Base-by-base conservation (phyloP, 2,329 filamentous ascomycete species). In the Chrysoporthe cubensis region DNA sequence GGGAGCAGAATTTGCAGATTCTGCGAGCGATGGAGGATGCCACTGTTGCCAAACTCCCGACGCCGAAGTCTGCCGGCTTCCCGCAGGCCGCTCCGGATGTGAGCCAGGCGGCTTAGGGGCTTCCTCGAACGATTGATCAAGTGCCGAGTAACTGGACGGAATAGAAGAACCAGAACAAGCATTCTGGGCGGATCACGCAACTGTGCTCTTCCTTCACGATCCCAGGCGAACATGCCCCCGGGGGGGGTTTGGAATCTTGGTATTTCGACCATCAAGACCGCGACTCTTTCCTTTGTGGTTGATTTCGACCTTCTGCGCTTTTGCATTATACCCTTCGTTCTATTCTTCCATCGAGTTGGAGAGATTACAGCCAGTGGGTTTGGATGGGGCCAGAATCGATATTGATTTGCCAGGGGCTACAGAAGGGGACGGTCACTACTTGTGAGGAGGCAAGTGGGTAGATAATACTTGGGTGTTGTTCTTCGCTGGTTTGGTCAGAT, bases 1-100 rank as follows among this genome's bases (percentile, higher is more conserved):
- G 64, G 58, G 69, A 70, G 63, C 69, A 70, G 32, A 69, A 69
- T 18, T 48, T 69, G 11, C 65, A 58, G 18, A 64, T 70, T 14
- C 42, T 70, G 6, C 65, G 62, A 26, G 54, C 48, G 37, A 67
- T 70, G 67, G 69, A 69, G 64, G 69, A 70, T 46, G 58, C 62
- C 26, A 66, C 68, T 18, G 64, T 63, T 58, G 66, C 66, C 46
- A 67, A 63, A 48, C 57, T 66, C 21, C 67, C 63, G 56, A 61
- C 59, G 16, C 59, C 59, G 14, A 48, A 48, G 14, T 48, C 26
- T n/a, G 42, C 59, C 21, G 26, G 6, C 8, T 61, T 37, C 9
- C 43, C 43, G 6, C 59, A 61, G 26, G 6, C 13, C 26, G 13
- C 26, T 46, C 32, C 59, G 46, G 66, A 66, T 62, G 67, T 69